These are phyloP conservation scores for Allomyces javanicus DNA, from an alignment of 192 early-diverging fungal species.

Conservation along the genomic window DNA sequence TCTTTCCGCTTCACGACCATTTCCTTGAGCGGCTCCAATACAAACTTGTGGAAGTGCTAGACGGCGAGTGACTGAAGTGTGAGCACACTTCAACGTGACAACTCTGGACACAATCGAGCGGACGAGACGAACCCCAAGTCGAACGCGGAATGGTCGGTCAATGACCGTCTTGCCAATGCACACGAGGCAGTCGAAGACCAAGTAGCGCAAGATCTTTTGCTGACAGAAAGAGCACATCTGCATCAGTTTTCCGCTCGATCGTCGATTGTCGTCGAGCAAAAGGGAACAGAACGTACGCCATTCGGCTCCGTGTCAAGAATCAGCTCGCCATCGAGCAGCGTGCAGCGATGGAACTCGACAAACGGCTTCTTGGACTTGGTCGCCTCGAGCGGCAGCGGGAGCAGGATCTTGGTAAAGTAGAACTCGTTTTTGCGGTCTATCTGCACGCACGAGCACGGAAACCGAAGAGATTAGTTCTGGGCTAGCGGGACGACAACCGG, in stretches of 20 bases:
- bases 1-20: conserved; percentile 16
- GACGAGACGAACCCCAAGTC: conserved; percentile 44
- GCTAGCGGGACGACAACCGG: neutral
- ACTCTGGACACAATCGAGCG: neutral
- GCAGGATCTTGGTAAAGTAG: conserved; percentile 30
- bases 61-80: neutral
- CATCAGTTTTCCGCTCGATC: neutral
- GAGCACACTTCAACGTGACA: neutral
- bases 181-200: conserved; percentile 57
- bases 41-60: conserved; percentile 38
- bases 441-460: neutral
- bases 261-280: no score
- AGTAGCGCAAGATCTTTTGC: conserved; percentile 18
- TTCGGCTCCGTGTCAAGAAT: conserved; percentile 50
- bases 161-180: conserved; percentile 33
- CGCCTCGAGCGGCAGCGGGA: conserved; percentile 31
- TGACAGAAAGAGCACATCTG: neutral
- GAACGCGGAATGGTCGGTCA: conserved; percentile 27
- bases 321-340: conserved; percentile 81
- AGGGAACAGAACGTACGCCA: conserved; percentile 14
- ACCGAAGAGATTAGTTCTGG: neutral
- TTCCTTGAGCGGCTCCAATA: conserved; percentile 42
- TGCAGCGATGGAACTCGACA: conserved; percentile 33
- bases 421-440: conserved; percentile 62
- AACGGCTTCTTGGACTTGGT: neutral